Evolutionary conservation across 2,329 filamentous ascomycete genomes (phyloP).

Genomic region (Colletotrichum sp.): DNA sequence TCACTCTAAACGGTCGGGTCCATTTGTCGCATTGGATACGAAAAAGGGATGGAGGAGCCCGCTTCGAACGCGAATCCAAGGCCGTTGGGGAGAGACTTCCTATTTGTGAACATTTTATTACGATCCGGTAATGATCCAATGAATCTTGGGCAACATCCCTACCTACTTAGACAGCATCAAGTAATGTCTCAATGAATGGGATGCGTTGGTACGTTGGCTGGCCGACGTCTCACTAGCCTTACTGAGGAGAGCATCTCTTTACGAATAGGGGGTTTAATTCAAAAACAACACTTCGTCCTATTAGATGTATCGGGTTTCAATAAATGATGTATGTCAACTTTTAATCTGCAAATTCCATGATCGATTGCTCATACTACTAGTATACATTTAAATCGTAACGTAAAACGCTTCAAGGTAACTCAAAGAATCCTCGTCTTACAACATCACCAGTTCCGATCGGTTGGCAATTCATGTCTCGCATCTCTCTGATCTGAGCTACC

Average conservation of each 20-base stretch:
- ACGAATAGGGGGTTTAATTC: no score
- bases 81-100: not conserved
- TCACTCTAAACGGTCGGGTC: accelerated
- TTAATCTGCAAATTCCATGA: not conserved
- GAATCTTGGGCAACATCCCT: accelerated
- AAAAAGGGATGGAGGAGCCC: not conserved
- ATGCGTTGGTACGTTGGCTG: not conserved
- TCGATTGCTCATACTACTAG: not conserved
- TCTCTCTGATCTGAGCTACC: not conserved
- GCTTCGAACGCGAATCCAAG: not conserved
- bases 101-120: no score
- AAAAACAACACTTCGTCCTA: no score
- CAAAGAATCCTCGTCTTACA: not conserved
- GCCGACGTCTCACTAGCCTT: no score
- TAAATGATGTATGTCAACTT: no score
- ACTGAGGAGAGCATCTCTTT: no score
- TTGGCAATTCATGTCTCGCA: not conserved
- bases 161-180: not conserved
- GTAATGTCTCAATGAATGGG: not conserved
- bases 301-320: no score
- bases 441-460: not conserved
- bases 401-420: not conserved
- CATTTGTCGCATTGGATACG: not conserved
- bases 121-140: not conserved
- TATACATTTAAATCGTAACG: not conserved